phyloP scores from a whole-genome alignment of 2,329 filamentous ascomycete genomes.

The Neonectria magnoliae region DNA sequence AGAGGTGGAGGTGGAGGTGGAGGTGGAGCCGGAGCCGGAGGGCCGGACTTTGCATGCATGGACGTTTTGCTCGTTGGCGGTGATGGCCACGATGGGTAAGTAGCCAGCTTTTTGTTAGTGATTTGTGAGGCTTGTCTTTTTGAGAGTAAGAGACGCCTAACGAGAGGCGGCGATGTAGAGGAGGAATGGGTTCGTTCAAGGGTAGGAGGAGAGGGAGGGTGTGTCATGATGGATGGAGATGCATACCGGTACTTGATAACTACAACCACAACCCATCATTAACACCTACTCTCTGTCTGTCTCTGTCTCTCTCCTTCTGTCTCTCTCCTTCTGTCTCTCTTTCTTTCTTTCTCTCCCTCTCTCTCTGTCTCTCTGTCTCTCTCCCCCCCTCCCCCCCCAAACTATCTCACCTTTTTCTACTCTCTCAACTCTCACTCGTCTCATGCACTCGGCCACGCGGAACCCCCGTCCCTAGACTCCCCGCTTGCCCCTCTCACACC shows the following conservation, averaged over 20 bases:
- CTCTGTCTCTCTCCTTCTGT: no score
- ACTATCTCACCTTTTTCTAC: no score
- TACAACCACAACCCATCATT: no score
- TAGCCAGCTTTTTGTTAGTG: neutral
- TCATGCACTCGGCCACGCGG: neutral
- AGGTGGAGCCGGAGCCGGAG: slow-evolving; percentile 10
- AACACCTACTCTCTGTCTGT: neutral
- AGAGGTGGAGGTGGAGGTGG: slow-evolving; percentile 11
- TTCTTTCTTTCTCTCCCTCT: no score
- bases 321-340: no score
- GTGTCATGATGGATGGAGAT: neutral
- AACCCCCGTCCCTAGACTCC: neutral
- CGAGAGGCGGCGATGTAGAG: neutral
- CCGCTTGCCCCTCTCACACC: neutral
- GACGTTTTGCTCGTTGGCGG: slow-evolving; percentile 27
- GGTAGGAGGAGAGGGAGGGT: neutral
- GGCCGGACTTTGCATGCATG: slow-evolving; percentile 31
- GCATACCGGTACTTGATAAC: no score
- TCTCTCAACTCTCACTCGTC: neutral
- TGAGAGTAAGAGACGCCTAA: neutral
- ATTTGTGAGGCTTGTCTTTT: neutral
- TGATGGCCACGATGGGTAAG: neutral
- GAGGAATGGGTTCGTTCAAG: no score
- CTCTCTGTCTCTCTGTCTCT: no score
- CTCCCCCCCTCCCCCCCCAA: no score